Conservation (phyloP, 345 rosid species). For the Sonneratia alba region DNA sequence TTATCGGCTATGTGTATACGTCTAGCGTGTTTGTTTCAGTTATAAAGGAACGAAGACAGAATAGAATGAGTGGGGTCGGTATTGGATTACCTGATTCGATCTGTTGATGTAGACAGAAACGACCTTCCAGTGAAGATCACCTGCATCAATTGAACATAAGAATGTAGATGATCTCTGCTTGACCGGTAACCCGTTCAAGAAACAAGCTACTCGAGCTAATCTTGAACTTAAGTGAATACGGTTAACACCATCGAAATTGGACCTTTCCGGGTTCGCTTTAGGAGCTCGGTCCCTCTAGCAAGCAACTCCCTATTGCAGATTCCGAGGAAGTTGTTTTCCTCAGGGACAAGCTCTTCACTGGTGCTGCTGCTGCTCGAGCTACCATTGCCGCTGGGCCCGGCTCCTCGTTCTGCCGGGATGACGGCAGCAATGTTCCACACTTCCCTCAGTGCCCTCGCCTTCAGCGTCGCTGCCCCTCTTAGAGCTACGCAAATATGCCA, state of each 20-base stretch:
- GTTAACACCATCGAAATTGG: neutral
- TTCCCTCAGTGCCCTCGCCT: constrained; percentile 33
- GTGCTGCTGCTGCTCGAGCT: constrained; percentile 26
- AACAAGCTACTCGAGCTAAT: too few relatives aligned
- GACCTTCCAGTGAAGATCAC: constrained; percentile 35
- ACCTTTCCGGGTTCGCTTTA: constrained; percentile 43
- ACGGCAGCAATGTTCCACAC: constrained; percentile 38
- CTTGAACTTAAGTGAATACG: too few relatives aligned
- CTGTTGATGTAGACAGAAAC: constrained; percentile 34
- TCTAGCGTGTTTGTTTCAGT: neutral
- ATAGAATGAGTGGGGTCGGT: neutral
- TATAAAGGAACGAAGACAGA: neutral
- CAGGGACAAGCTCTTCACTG: constrained; percentile 28
- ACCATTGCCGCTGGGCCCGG: constrained; percentile 9
- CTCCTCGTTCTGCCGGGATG: constrained; percentile 28
- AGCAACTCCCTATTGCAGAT: constrained; percentile 27
- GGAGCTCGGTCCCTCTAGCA: constrained; percentile 35
- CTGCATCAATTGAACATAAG: constrained; percentile 13
- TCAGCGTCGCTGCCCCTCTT: constrained; percentile 36
- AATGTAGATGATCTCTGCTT: neutral
- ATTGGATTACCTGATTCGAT: constrained; percentile 25
- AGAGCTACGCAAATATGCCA: constrained; percentile 19
- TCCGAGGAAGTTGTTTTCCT: constrained; percentile 27
- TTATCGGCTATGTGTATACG: too few relatives aligned
- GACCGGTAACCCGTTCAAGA: too few relatives aligned